Evolutionary conservation across 345 rosid species (phyloP), one percentile per base, ranked within the genome.

Genomic region (Populus deltoides): DNA sequence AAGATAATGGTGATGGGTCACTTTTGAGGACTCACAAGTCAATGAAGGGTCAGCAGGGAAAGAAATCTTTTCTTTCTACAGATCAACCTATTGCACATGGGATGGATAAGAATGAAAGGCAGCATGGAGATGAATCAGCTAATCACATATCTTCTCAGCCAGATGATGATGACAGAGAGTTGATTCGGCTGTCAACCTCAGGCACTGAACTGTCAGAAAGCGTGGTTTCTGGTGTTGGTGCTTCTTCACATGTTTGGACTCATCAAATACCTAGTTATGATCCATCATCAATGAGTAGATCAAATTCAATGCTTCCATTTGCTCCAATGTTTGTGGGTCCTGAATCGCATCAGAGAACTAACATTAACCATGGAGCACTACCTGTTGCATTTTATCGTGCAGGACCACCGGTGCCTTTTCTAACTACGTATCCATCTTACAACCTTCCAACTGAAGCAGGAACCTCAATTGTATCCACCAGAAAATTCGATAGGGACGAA

Each of bases 401-500:
- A 12, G 81, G 84, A 22, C 78, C 81, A 35, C 78, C 81, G 4
- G 72, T 81, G 47, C 81, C 78, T 12, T 81, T 77, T 77, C 63
- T 77, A 31, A 35, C 81, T 2, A 77, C 77, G 81, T 35, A 77
- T 77, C 81, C 78, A 3, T 13, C 74, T 11, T 77, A 77, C 62
- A 74, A 73, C 66, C 36, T 57, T 62, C 75, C 81, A 77, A n/a
- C 84, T 18, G 76, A 74, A 57, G 71, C 27, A 39, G 78, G 78
- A 66, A 55, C 71, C 16, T 57, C 71, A 33, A 39, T 35, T 62
- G 63, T 25, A 47, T 69, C 81, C 9, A 69, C 43, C 15, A 49
- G 36, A 25, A 66, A 77, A 31, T 16, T 47, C 22, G 70, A 59
- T 2, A 22, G 57, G 35, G 75, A 73, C 22, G 77, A 78, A 17